Evolutionary conservation across 129 eudicot species (phyloP).

Genomic region (Artemisia tridentata): DNA sequence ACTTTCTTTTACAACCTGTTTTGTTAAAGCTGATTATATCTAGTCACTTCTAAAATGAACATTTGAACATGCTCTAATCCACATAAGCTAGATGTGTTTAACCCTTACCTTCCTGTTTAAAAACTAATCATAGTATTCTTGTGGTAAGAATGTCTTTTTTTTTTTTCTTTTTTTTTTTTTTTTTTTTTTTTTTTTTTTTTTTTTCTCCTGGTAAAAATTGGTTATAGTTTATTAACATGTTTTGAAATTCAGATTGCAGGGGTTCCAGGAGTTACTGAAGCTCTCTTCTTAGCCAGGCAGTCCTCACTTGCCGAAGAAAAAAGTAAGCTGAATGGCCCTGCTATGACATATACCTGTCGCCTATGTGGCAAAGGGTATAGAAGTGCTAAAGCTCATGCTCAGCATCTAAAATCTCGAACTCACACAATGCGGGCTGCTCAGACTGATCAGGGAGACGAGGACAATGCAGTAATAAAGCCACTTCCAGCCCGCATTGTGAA

Average conservation of each 20-base stretch:
- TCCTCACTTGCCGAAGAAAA: constrained; percentile 82
- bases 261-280: constrained; percentile 97
- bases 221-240: neutral
- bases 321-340: constrained; percentile 55
- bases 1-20: too few relatives aligned
- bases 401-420: constrained; percentile 73
- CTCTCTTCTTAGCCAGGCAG: constrained; percentile 83
- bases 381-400: constrained; percentile 91
- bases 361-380: constrained; percentile 90
- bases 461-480: constrained; percentile 73
- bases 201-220: neutral
- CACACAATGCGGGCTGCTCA: constrained; percentile 78
- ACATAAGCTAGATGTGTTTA: neutral
- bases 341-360: constrained; percentile 86
- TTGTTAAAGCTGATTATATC: neutral
- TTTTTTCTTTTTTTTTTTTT: too few relatives aligned
- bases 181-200: too few relatives aligned
- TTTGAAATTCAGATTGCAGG: constrained; percentile 70
- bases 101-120: neutral
- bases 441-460: constrained; percentile 38
- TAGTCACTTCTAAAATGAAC: neutral
- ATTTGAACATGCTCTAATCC: neutral
- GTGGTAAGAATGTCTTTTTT: neutral
- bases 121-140: neutral
- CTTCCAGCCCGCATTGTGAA: constrained; percentile 51